phyloP scores from a whole-genome alignment of 1,139 yeast species.

The Suhomyces maxii region DNA sequence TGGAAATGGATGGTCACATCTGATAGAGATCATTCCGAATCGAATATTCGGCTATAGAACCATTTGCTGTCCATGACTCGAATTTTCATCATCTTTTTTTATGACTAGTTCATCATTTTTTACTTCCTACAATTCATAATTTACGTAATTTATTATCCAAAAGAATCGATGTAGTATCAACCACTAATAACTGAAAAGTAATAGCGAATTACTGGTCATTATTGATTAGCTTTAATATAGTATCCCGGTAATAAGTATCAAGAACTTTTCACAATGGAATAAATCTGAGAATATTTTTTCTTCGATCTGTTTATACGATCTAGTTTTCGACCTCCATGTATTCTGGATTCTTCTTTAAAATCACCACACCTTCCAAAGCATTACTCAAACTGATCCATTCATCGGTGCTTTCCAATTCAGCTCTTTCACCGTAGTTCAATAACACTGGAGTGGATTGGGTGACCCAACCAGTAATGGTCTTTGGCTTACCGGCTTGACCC shows the following conservation, averaged over 20 bases:
- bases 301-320: background rate
- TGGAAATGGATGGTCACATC: too few relatives aligned
- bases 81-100: background rate
- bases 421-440: constrained; percentile 91
- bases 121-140: background rate
- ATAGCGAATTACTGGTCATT: too few relatives aligned
- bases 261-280: too few relatives aligned
- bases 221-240: too few relatives aligned
- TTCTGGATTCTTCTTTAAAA: constrained; percentile 87
- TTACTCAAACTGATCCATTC: constrained; percentile 84
- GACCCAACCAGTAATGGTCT: constrained; percentile 99
- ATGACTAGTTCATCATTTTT: background rate
- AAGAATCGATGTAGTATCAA: background rate
- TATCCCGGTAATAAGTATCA: too few relatives aligned
- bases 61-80: too few relatives aligned
- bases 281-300: too few relatives aligned
- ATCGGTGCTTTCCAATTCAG: constrained; percentile 87
- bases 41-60: too few relatives aligned
- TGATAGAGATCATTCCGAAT: too few relatives aligned
- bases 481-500: constrained; percentile 98
- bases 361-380: constrained; percentile 89
- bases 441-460: constrained; percentile 97
- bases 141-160: constrained; percentile 1
- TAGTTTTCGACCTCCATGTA: constrained; percentile 64
- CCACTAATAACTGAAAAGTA: too few relatives aligned